Base-by-base conservation (phyloP, 345 rosid species). In the Schrenkiella parvula region DNA sequence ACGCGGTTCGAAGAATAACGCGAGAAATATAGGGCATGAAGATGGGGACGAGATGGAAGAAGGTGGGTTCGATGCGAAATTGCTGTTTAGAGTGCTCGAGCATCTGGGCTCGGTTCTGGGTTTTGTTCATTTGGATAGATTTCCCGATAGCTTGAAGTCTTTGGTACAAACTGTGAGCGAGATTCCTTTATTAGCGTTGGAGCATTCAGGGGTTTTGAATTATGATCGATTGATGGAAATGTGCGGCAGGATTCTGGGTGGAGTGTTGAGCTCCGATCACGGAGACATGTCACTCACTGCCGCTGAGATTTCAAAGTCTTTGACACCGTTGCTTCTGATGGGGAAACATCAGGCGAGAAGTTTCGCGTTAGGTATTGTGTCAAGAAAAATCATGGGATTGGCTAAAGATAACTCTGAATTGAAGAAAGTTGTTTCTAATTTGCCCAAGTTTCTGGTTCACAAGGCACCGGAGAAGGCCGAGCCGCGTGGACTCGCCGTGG, bases 391-490 rank as follows among this genome's bases (percentile, higher is more conserved):
- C 70, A 74, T 72, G 66, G 79, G 71, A 2, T 39, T 61, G 72
- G 80, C 73, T 4, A 80, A 70, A 67, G 72, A 77, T 62, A 80
- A 80, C 5, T 81, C 58, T 1, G 89, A 81, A 4, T 50, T 88
- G 67, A 85, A 81, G 56, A 84, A 83, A 41, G 88, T 93, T 1
- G 71, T 85, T 8, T 78, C 78, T 46, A 89, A 83, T 82, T 81
- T 91, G 62, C 97, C 90, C 0, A 85, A 73, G 77, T 91, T 83
- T 74, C 75, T 93, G 80, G 84, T 64, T 47, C 84, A 78, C 12
- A 91, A 87, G 85, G 96, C 95, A 8, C 97, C 91, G 13, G 98
- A 86, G 85, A 93, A 89, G 85, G 92, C 93, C 1, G 97, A 91
- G 77, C 87, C 84, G 0, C 84, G 98, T 76, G 92, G 89, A 8